Evolutionary conservation across 495 filamentous ascomycete genomes (phyloP).

Genomic region (Apodospora peruviana): DNA sequence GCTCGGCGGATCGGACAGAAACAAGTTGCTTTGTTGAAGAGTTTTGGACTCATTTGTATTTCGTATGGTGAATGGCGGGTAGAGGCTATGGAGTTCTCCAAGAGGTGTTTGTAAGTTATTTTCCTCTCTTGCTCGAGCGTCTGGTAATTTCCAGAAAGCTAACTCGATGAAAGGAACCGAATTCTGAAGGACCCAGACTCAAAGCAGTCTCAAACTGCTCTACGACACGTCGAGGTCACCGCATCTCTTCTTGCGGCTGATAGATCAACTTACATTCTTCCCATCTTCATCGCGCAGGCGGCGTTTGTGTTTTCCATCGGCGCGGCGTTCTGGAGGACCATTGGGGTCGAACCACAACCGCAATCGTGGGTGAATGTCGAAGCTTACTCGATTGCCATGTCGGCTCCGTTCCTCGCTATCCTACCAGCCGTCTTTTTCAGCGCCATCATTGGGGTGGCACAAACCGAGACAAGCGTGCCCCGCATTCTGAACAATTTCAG

Average conservation of each 20-base stretch:
- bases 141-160: too few relatives aligned
- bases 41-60: too few relatives aligned
- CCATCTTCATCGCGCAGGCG: slow-evolving; percentile 9
- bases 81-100: too few relatives aligned
- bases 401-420: slow-evolving; percentile 10
- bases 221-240: not conserved
- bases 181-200: not conserved
- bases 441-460: slow-evolving; percentile 9
- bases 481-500: slow-evolving; percentile 3
- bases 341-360: slow-evolving; percentile 3
- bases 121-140: too few relatives aligned
- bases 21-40: too few relatives aligned
- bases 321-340: slow-evolving; percentile 11
- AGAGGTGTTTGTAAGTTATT: too few relatives aligned
- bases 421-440: slow-evolving; percentile 9
- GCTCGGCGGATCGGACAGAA: too few relatives aligned
- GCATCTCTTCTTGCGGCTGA: slow-evolving; percentile 8
- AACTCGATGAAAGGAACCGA: too few relatives aligned
- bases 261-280: slow-evolving; percentile 7
- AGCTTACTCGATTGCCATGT: slow-evolving; percentile 16
- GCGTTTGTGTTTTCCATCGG: slow-evolving; percentile 10
- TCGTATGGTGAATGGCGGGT: too few relatives aligned
- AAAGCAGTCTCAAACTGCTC: not conserved
- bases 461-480: slow-evolving; percentile 10
- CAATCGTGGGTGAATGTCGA: slow-evolving; percentile 12